Conservation (phyloP, 441 rosid species). For the Erodium moschatum region DNA sequence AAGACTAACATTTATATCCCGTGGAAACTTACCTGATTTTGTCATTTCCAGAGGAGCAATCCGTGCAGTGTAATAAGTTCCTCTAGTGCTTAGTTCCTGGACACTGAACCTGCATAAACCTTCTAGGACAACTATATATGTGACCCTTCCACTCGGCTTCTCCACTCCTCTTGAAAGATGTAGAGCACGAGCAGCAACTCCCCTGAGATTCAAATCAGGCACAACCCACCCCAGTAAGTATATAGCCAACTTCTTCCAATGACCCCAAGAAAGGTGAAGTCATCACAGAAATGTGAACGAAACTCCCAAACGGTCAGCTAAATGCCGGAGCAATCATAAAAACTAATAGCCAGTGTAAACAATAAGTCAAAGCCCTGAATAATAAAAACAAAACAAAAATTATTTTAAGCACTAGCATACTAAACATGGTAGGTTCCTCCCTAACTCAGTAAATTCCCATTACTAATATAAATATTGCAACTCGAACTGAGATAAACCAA, state of each 20-base stretch:
- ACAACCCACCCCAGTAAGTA: conserved; percentile 5
- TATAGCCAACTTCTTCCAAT: background rate
- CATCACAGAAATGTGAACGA: too few species aligned
- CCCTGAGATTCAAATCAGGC: conserved; percentile 36
- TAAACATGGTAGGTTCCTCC: background rate
- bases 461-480: background rate
- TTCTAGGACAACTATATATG: conserved; percentile 93
- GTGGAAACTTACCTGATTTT: conserved; percentile 51
- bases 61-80: conserved; percentile 75
- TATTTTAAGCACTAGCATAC: conserved; percentile 1
- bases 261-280: background rate
- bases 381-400: background rate
- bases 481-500: background rate
- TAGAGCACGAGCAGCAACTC: conserved; percentile 94
- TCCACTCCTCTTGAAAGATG: conserved; percentile 98
- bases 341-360: background rate
- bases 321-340: background rate
- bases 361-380: background rate
- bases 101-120: conserved; percentile 90
- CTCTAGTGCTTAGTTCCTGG: conserved; percentile 83
- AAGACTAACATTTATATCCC: too few species aligned
- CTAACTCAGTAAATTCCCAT: background rate
- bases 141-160: conserved; percentile 98
- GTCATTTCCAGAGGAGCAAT: conserved; percentile 87
- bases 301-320: too few species aligned